Evolutionary conservation across 495 filamentous ascomycete genomes (phyloP), one percentile per base, ranked within the genome.

Genomic region (Mytilinidion resinicola): DNA sequence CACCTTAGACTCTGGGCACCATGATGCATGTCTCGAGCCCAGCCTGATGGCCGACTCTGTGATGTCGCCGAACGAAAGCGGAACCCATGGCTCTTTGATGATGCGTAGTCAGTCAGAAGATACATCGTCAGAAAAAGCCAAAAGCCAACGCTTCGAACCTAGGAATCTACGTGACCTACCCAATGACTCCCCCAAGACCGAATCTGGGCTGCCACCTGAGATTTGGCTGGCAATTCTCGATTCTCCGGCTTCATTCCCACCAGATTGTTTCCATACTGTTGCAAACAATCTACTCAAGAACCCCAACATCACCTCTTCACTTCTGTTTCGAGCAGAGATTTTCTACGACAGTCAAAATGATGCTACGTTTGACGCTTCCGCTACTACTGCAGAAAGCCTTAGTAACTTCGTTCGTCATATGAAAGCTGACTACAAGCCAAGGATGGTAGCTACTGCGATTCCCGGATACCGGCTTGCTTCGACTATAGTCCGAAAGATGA

Each of bases 251-350:
- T 67, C 77, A 9, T 90, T 89, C 63, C 62, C 77, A 3, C 77
- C 80, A 2, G 70, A 77, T 37, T 72, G 79, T 48, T 90, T 91
- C 68, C 66, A 76, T 36, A 69, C 78, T 34, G 80, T 88, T 47
- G 84, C 89, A 77, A 67, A 82, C 51, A 89, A 89, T 58, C 79
- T 95, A 43, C 79, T 95, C 63, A 77, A 77, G 47, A 95, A 96
- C 69, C 91, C 91, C 8, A 95, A 96, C 59, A 80, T 92, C 76
- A 92, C 87, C 60, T 88, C 88, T 3, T 85, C 78, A 14, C 85
- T 85, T 76, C 78, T 96, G 3, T 90, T 95, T 67, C 83, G 92
- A 19, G 91, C 91, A 10, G 91, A 96, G 71, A 89, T 96, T 46
- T 77, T 89, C 25, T 82, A 78, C 55, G 77, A 86, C 61, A 82